phyloP scores from a whole-genome alignment of 768 basidiomycete species.

The Kwoniella heveanensis region DNA sequence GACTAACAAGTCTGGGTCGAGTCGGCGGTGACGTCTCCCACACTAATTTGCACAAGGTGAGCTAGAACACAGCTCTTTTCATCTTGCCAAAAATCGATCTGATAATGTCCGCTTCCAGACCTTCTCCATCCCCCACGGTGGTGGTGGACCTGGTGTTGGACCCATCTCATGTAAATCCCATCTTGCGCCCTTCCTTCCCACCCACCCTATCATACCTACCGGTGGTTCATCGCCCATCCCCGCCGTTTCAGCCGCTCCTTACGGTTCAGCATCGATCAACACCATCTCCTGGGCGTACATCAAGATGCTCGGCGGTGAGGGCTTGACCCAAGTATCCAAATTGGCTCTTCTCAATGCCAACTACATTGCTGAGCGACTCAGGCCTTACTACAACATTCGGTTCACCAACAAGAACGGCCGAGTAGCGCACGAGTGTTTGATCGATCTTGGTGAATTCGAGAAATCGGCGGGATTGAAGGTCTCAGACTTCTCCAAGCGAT shows the following conservation, averaged over 20 bases:
- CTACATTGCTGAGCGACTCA: slow-evolving; percentile 89
- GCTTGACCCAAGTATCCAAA: slow-evolving; percentile 80
- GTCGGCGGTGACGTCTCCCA: slow-evolving; percentile 98
- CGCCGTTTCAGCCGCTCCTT: slow-evolving; percentile 88
- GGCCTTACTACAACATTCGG: slow-evolving; percentile 78
- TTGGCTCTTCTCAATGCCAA: slow-evolving; percentile 92
- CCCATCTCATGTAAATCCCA: slow-evolving; percentile 95
- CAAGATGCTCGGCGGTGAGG: slow-evolving; percentile 97
- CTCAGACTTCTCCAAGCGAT: slow-evolving; percentile 90
- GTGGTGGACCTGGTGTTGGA: slow-evolving; percentile 94
- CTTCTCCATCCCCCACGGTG: slow-evolving; percentile 97
- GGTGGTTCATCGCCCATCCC: slow-evolving; percentile 74
- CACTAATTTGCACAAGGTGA: slow-evolving; percentile 81
- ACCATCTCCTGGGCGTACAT: slow-evolving; percentile 99
- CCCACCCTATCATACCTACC: slow-evolving; percentile 71
- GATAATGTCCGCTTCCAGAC: slow-evolving; percentile 62
- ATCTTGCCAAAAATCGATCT: not conserved
- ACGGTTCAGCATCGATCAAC: slow-evolving; percentile 90
- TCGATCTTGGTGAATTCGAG: slow-evolving; percentile 94
- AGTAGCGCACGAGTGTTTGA: slow-evolving; percentile 93
- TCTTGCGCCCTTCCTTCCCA: slow-evolving; percentile 89
- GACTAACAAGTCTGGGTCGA: slow-evolving; percentile 80
- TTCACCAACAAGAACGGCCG: slow-evolving; percentile 88
- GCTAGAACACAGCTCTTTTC: no score
- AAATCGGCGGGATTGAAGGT: slow-evolving; percentile 84